Evolutionary conservation across 257 asterid genomes (phyloP).

Genomic region (Nicotiana undulata): DNA sequence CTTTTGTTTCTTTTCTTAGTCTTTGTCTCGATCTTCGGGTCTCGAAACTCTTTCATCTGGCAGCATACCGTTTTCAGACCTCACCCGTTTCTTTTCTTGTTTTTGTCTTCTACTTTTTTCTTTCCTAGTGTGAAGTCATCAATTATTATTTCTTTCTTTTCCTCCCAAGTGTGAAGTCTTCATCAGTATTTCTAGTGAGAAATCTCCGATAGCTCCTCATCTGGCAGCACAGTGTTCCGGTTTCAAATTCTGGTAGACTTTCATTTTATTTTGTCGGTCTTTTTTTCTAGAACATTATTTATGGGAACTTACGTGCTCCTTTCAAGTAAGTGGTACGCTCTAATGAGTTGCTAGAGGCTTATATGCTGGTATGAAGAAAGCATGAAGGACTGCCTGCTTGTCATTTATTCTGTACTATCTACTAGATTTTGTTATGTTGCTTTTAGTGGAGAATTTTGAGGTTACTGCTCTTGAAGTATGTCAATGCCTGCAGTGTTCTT

Average conservation of each 20-base stretch:
- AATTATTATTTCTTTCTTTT: background rate
- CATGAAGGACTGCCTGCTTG: background rate
- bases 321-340: background rate
- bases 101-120: background rate
- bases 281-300: background rate
- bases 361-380: background rate
- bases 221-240: no score
- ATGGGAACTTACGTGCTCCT: background rate
- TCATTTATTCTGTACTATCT: background rate
- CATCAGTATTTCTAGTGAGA: no score
- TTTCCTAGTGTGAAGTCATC: background rate
- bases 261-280: background rate
- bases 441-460: background rate
- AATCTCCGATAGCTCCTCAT: background rate
- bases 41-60: background rate
- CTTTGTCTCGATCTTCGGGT: background rate
- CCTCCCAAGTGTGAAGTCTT: background rate
- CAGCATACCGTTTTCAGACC: background rate
- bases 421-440: constrained; percentile 1
- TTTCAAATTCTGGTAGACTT: background rate
- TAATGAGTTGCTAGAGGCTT: background rate
- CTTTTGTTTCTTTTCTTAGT: background rate
- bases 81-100: background rate
- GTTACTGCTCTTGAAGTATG: background rate
- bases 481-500: background rate